Evolutionary conservation across 495 filamentous ascomycete genomes (phyloP).

Genomic region (Penicillium maclennaniae): DNA sequence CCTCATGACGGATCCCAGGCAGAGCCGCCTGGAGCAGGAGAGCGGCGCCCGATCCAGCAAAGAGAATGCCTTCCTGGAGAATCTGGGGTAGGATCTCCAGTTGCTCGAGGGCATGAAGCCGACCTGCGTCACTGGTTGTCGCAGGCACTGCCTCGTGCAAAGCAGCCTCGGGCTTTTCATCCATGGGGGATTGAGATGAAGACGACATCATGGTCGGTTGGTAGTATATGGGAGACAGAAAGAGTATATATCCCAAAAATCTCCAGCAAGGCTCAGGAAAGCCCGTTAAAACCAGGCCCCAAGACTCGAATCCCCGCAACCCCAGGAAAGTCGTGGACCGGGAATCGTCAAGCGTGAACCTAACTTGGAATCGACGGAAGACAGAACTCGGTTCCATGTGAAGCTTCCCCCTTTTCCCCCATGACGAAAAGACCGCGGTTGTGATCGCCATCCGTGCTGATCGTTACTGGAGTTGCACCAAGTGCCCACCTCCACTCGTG

Average conservation of each 20-base stretch:
- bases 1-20: slow-evolving; percentile 29
- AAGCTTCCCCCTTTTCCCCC: neutral
- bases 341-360: no score
- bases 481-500: neutral
- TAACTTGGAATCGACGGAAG: neutral
- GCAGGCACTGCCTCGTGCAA: slow-evolving; percentile 5
- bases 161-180: slow-evolving; percentile 19
- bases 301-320: slow-evolving; percentile 1
- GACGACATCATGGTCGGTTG: slow-evolving; percentile 11
- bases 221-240: neutral
- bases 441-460: slow-evolving; percentile 26
- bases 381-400: neutral
- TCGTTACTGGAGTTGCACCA: slow-evolving; percentile 7
- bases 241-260: neutral
- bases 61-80: slow-evolving; percentile 39
- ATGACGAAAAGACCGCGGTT: slow-evolving; percentile 20
- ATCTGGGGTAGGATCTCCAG: slow-evolving; percentile 40
- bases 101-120: slow-evolving; percentile 31
- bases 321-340: neutral
- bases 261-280: neutral
- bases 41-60: slow-evolving; percentile 36
- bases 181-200: slow-evolving; percentile 19
- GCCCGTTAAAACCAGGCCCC: neutral
- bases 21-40: slow-evolving; percentile 40
- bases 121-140: slow-evolving; percentile 13